phyloP scores from a whole-genome alignment of 176 grass and related monocot species.

The Guadua angustifolia region DNA sequence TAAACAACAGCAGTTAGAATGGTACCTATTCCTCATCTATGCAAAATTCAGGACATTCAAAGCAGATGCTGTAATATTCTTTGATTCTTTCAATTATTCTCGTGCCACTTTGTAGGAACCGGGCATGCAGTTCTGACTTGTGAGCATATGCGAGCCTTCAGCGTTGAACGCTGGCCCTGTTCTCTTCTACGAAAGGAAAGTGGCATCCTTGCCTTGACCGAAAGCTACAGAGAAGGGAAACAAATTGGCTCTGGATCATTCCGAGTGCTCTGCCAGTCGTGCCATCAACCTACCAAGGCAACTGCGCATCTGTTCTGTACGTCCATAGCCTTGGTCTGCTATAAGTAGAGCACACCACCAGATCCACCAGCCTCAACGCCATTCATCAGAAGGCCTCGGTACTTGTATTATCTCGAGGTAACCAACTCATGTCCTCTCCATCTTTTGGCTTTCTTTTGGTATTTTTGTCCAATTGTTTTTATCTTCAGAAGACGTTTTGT shows the following conservation, averaged over 20 bases:
- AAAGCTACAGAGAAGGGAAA: neutral
- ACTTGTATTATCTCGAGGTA: constrained; percentile 40
- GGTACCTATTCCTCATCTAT: constrained; percentile 29
- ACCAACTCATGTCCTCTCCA: neutral
- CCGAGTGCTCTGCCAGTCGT: constrained; percentile 20
- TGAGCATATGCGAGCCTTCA: constrained; percentile 17
- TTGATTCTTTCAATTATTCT: constrained; percentile 36
- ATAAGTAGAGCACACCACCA: constrained; percentile 42
- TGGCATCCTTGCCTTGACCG: constrained; percentile 4
- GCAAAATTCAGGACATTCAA: neutral
- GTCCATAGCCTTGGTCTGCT: constrained; percentile 16
- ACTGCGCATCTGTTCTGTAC: constrained; percentile 15
- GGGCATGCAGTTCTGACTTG: constrained; percentile 2
- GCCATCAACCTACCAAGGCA: constrained; percentile 27
- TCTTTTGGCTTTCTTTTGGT: neutral
- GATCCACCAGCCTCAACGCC: constrained; percentile 18
- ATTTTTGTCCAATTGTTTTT: neutral
- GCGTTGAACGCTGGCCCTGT: neutral
- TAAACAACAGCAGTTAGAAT: constrained; percentile 26
- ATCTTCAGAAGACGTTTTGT: neutral
- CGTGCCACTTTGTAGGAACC: constrained; percentile 31
- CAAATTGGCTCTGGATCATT: constrained; percentile 32
- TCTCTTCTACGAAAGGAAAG: constrained; percentile 20
- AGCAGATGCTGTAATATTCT: constrained; percentile 49
- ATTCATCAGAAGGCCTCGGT: constrained; percentile 28